Evolutionary conservation across 1,139 yeast genomes (phyloP).

Genomic region (Saccharomyces hybrid): DNA sequence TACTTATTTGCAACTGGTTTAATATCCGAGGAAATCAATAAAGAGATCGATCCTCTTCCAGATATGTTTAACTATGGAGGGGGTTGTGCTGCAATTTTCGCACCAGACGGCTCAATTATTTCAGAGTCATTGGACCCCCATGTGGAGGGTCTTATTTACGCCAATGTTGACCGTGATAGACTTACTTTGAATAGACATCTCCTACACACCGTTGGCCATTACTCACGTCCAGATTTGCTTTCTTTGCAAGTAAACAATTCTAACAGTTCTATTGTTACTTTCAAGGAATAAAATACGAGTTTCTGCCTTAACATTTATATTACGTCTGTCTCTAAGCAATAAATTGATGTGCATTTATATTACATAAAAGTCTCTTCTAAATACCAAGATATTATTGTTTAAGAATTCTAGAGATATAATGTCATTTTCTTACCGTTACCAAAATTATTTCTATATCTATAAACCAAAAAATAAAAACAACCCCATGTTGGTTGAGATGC

Average conservation of each 20-base stretch:
- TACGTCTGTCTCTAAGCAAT: neutral
- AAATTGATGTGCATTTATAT: neutral
- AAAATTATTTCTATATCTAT: neutral
- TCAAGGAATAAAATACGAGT: neutral
- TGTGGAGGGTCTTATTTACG: neutral
- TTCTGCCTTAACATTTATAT: neutral
- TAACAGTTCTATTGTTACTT: neutral
- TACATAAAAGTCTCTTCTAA: neutral
- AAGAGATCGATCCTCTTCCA: neutral
- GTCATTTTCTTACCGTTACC: neutral
- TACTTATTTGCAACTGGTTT: neutral
- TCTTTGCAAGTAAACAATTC: neutral
- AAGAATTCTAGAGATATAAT: neutral
- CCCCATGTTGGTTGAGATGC: neutral
- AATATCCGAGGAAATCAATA: neutral
- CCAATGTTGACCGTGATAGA: neutral
- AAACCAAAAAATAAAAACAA: neutral
- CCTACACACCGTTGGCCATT: neutral
- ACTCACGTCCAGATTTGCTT: neutral
- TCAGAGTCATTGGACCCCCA: neutral
- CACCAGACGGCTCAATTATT: neutral
- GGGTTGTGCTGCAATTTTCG: neutral
- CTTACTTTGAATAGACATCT: neutral
- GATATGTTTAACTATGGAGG: neutral
- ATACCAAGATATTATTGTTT: neutral